Evolutionary conservation across 257 asterid species (phyloP).

Genomic region (Jacaranda mimosifolia): DNA sequence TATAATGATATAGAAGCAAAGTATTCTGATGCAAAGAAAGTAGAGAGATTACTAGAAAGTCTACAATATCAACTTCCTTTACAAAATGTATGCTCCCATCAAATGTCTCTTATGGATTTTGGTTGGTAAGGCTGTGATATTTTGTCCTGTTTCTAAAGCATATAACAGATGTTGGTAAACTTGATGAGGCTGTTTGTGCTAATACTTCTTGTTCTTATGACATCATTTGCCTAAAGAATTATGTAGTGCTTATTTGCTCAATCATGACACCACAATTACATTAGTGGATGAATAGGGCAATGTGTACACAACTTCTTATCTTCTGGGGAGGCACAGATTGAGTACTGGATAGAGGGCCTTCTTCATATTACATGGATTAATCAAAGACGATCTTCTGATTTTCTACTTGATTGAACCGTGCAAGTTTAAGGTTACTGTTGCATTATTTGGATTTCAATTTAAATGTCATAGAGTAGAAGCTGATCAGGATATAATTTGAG

Average conservation of each 20-base stretch:
- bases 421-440: conserved; percentile 71
- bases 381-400: no score
- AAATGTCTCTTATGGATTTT: conserved; percentile 86
- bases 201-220: conserved; percentile 24
- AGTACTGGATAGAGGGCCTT: conserved; percentile 99
- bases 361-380: no score
- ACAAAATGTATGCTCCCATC: conserved; percentile 90
- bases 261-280: conserved; percentile 48
- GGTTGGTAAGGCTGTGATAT: conserved; percentile 56
- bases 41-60: conserved; percentile 54
- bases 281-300: conserved; percentile 78
- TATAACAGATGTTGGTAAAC: conserved; percentile 4
- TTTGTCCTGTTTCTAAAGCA: conserved; percentile 4
- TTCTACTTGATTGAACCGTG: no score
- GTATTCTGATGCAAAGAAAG: conserved; percentile 71
- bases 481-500: background rate
- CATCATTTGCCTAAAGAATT: conserved; percentile 83
- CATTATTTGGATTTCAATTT: background rate
- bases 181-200: conserved; percentile 23
- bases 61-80: conserved; percentile 61
- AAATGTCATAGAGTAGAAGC: no score
- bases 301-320: conserved; percentile 72
- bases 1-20: conserved; percentile 26
- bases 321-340: conserved; percentile 74
- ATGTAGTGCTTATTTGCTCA: conserved; percentile 64